Evolutionary conservation across 306 rosid genomes (phyloP).

Genomic region (Gynostemma pentaphyllum): DNA sequence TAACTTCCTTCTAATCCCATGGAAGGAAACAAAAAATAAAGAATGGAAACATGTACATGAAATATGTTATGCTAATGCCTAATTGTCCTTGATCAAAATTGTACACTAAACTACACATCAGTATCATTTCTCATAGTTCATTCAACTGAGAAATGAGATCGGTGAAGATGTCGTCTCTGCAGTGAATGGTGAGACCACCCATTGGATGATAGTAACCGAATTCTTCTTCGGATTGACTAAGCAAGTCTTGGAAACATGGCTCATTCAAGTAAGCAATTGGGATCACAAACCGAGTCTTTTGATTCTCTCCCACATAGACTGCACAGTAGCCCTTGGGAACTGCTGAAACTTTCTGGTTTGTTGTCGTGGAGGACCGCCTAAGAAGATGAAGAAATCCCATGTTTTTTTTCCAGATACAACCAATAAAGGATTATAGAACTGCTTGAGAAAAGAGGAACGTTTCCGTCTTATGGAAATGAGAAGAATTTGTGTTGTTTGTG

Average conservation of each 20-base stretch:
- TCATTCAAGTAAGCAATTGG: background rate
- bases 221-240: constrained; percentile 21
- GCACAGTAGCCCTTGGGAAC: constrained; percentile 5
- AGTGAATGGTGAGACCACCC: constrained; percentile 28
- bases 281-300: background rate
- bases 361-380: too few species aligned
- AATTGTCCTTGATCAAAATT: background rate
- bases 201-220: constrained; percentile 24
- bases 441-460: too few species aligned
- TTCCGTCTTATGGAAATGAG: too few species aligned
- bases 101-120: background rate
- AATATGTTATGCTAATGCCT: background rate
- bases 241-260: constrained; percentile 21
- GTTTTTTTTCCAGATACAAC: too few species aligned
- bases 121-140: background rate
- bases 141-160: constrained; percentile 18
- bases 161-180: constrained; percentile 18
- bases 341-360: background rate
- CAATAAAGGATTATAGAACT: too few species aligned
- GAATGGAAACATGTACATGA: background rate
- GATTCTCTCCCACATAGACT: constrained; percentile 1
- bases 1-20: background rate
- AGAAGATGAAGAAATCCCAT: background rate
- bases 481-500: too few species aligned
- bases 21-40: background rate